Base-by-base conservation (phyloP, 1,284 basidiomycete genomes). In the Cryptococcus floricola region DNA sequence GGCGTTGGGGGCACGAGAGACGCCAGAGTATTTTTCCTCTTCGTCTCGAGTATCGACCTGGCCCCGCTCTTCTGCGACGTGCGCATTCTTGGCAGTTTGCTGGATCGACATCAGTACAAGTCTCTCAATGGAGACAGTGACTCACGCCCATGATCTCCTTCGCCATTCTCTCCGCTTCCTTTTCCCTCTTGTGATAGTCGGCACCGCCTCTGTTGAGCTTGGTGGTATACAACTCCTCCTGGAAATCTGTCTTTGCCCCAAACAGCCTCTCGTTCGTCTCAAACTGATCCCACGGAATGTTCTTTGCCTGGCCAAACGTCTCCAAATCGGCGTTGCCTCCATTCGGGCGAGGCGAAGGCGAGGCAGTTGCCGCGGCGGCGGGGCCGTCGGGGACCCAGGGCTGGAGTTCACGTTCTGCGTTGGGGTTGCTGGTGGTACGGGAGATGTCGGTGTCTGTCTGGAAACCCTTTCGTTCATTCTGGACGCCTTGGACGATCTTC, bases 151-250 rank as follows among this genome's bases (percentile, higher is more conserved):
- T 81, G 64, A 98, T 98, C 78, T 98, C 93, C 63, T 87, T 87
- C 4, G 95, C 95, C 60, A 98, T 82, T 59, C 84, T 84, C 70
- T 88, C 89, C 5, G 96, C 96, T 70, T 88, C 85, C 61, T 86
- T 83, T 78, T 98, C 95, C 61, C 86, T 83, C 76, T 88, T 90
- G 60, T 69, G 69, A 76, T 84, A 98, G 74, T 94, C 91, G 28
- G 88, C 84, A 25, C 84, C 87, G 57, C 79, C 83, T 63, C 90
- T 85, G 74, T 98, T 91, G 50, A 98, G 82, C 78, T 87, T 92
- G 43, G 95, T 98, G 19, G 96, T 99, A 77, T 99, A 99, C 43
- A 87, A 73, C 58, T 94, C 89, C 78, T 99, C 95, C 68, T 97
- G 87, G 75, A 92, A 99, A 69, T 86, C 85, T 9, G 92, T 91